phyloP scores from a whole-genome alignment of 352 stramenopile species.

The Phytopythium sindhum region DNA sequence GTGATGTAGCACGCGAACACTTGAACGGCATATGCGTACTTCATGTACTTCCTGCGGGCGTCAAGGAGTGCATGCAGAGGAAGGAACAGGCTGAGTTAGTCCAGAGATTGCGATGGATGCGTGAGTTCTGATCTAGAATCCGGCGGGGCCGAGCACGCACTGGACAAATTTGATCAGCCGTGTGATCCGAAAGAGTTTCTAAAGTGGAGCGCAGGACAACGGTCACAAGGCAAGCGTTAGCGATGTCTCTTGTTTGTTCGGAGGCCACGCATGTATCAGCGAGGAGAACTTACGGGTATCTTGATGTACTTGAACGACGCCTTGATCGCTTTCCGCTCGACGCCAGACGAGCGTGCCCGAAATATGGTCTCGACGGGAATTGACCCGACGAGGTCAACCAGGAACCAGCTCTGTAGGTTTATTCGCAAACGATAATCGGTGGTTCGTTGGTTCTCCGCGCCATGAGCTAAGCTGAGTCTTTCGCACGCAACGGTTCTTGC shows the following conservation, averaged over 20 bases:
- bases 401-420: constrained; percentile 36
- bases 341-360: constrained; percentile 18
- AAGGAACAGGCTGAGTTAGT: neutral
- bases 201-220: neutral
- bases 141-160: constrained; percentile 16
- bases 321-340: constrained; percentile 62
- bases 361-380: constrained; percentile 53
- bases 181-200: constrained; percentile 67
- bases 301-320: constrained; percentile 64
- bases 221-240: constrained; percentile 5
- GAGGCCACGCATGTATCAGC: no score
- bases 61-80: neutral
- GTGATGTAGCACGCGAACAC: constrained; percentile 53
- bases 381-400: constrained; percentile 50
- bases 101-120: no score
- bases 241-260: no score
- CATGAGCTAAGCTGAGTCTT: neutral
- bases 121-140: no score
- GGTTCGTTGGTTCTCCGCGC: neutral
- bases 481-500: constrained; percentile 13
- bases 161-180: constrained; percentile 65
- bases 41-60: constrained; percentile 51
- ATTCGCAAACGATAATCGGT: no score
- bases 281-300: constrained; percentile 36
- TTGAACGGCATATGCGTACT: constrained; percentile 55